Evolutionary conservation across 2,329 filamentous ascomycete genomes (phyloP), one percentile per base, ranked within the genome.

Genomic region (Colletotrichum sidae): DNA sequence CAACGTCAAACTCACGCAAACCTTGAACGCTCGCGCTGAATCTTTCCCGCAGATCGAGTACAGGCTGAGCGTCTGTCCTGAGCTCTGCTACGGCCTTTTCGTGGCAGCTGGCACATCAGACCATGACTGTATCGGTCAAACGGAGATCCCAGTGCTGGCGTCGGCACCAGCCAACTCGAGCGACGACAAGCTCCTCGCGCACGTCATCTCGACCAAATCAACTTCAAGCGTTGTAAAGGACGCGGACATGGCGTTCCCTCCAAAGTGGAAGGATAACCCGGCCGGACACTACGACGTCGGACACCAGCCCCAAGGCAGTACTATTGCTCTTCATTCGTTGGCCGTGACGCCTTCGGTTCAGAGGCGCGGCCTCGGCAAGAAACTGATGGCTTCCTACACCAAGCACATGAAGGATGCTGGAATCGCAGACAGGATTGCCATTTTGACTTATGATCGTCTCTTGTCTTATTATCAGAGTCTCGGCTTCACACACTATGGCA

Each of bases 401-500:
- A 53, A 68, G 2, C 44, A 65, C 3, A 72, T 75, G 65, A 70
- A 49, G 15, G n/a, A 58, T 12, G 56, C 51, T 6, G 55, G 56
- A 0, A 37, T 55, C 3, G 72, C 62, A 2, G 72, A 74, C 10
- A 70, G 74, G 2, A 69, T 75, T 12, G 70, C 74, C 2, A 74
- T 75, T 45, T 38, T 75, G 41, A 75, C 74, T 0, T 75, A 75
- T 13, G 73, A 74, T 15, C 68, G 68, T 1, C 70, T 75, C 2
- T 70, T 75, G 0, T 66, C 73, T 8, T 75, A 73, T 42, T 75
- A 75, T n/a, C 47, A 75, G 25, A 69, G 68, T 15, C 55, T 76
- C 6, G 75, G 75, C 0, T 77, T 77, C 34, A 69, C 70, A 11
- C 69, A 75, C 58, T 71, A 73, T 6, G 74, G 74, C 11, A 77